phyloP scores from a whole-genome alignment of 2,329 filamentous ascomycete species.

The Ilyonectria robusta region DNA sequence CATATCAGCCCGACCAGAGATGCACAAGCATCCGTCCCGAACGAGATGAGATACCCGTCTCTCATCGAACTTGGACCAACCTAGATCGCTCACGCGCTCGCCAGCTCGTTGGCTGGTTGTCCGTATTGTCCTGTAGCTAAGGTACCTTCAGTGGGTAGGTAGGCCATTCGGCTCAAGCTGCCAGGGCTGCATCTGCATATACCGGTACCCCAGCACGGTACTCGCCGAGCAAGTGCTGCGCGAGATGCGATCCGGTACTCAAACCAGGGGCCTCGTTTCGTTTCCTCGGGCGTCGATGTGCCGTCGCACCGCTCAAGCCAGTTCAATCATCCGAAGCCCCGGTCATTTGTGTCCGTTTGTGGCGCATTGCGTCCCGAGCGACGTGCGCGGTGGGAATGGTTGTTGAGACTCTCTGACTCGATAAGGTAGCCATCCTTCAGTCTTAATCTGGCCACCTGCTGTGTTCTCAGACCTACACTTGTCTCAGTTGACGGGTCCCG shows the following conservation, averaged over 20 bases:
- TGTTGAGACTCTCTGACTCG: conserved; percentile 17
- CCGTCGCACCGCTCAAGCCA: conserved; percentile 41
- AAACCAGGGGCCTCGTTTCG: conserved; percentile 37
- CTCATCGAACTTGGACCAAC: conserved; percentile 8
- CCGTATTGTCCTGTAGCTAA: conserved; percentile 13
- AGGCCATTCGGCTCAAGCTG: conserved; percentile 16
- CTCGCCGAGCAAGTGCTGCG: conserved; percentile 41
- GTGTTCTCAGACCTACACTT: conserved; percentile 33
- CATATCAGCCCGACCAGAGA: conserved; percentile 16
- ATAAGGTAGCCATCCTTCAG: conserved; percentile 27
- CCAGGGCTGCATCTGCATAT: conserved; percentile 38
- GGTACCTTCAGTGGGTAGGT: conserved; percentile 18
- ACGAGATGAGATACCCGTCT: conserved; percentile 15
- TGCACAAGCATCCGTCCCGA: conserved; percentile 16
- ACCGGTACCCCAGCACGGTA: conserved; percentile 40
- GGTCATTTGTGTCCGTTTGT: conserved; percentile 32
- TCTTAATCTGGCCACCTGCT: conserved; percentile 33
- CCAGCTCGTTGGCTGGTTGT: conserved; percentile 3
- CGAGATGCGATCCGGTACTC: conserved; percentile 45
- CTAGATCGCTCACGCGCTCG: conserved; percentile 8
- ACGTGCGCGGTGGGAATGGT: conserved; percentile 12
- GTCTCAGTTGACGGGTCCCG: conserved; percentile 41
- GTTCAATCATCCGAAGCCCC: conserved; percentile 35
- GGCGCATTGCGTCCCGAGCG: conserved; percentile 26
- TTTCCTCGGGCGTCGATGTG: conserved; percentile 33